Base-by-base conservation (phyloP, 2,329 filamentous ascomycete species). In the Escovopsis sp. region DNA sequence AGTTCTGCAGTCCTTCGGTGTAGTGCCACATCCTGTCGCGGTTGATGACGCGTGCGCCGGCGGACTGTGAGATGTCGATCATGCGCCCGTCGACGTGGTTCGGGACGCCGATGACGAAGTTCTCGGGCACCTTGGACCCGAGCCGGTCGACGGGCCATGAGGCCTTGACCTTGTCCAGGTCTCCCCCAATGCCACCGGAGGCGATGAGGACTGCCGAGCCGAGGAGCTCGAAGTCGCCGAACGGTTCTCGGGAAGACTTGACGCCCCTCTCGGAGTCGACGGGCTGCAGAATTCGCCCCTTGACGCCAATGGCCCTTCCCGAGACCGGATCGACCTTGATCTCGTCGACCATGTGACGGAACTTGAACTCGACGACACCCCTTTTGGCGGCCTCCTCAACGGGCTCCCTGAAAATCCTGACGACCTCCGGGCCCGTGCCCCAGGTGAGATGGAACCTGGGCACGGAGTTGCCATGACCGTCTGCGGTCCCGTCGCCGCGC, bases 11-110 rank as follows among this genome's bases (percentile, higher is more conserved):
- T 0, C 75, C 75, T 50, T 80, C 75, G 10, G 73, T 78, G 53
- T 80, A 80, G 54, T 79, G 75, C 75, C 75, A 80, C 75, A 79
- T 78, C 36, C 75, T 62, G 51, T 79, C 75, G 39, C 69, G 65
- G 57, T 80, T 79, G 60, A 79, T 64, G 45, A 77, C 52, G 44
- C 66, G 61, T 1, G 70, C 75, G 8, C 75, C 75, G 1, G 62
- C 65, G 1, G 51, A 42, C 53, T 75, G 67, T 2, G 72, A 57
- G 40, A 79, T 77, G 33, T 60, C 67, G 37, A 80, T 68, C 73
- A 78, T 77, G 41, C 73, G 68, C 2, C 75, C 75, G 48, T 80
- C 75, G n/a, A 80, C 75, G 48, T 79, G 73, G 0, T 72, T 72
- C 0, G 75, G 75, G 3, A 80, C 75, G 7, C 75, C 75, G 12